These are phyloP conservation scores for Monosporascus sp. DNA, from an alignment of 2,329 filamentous ascomycete species.

Conservation along the genomic window DNA sequence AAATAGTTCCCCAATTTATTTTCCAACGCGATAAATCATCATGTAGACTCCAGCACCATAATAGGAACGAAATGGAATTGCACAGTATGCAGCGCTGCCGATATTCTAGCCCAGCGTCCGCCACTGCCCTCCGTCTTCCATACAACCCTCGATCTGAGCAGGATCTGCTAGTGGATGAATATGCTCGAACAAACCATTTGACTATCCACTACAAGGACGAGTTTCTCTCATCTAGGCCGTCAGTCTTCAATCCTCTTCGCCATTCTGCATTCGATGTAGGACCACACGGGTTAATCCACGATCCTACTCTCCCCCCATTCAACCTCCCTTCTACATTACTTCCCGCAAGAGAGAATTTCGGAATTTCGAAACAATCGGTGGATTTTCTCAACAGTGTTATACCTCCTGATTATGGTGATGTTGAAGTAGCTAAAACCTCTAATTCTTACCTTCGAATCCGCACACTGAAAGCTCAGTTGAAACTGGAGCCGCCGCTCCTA, in stretches of 20 bases:
- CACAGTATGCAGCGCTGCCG: no score
- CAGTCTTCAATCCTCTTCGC: neutral
- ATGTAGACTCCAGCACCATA: neutral
- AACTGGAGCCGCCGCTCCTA: constrained; percentile 21
- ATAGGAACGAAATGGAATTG: neutral
- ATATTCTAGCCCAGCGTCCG: no score
- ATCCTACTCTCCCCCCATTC: constrained; percentile 11
- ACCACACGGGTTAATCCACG: neutral
- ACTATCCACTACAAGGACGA: constrained; percentile 15
- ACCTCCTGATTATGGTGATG: constrained; percentile 3
- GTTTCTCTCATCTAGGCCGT: constrained; percentile 2
- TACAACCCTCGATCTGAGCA: neutral
- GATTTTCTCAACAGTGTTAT: constrained; percentile 10
- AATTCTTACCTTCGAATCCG: constrained; percentile 1
- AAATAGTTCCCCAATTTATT: no score
- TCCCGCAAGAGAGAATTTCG: constrained; percentile 12
- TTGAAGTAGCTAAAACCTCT: neutral
- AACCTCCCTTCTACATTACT: constrained; percentile 7
- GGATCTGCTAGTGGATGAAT: constrained; percentile 13
- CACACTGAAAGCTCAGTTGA: constrained; percentile 8
- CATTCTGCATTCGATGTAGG: neutral
- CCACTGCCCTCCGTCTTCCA: neutral
- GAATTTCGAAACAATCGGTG: constrained; percentile 10
- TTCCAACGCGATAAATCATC: no score
- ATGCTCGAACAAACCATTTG: constrained; percentile 19